These are phyloP conservation scores for Yamadazyma insecticola DNA, from an alignment of 805 yeast species.

Conservation along the genomic window DNA sequence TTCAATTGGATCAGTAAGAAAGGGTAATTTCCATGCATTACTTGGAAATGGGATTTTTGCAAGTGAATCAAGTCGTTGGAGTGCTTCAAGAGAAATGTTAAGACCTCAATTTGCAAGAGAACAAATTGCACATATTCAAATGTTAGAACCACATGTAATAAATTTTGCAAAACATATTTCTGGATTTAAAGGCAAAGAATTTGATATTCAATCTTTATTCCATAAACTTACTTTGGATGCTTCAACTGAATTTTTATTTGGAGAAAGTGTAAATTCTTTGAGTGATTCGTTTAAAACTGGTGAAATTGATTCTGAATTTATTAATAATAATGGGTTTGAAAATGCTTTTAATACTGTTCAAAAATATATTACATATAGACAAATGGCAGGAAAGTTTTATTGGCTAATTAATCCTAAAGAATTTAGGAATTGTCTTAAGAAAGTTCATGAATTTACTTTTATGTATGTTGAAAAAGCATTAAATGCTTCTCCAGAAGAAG, in stretches of 20 bases:
- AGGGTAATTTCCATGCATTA: constrained; percentile 21
- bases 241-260: constrained; percentile 38
- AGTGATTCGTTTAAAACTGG: constrained; percentile 1
- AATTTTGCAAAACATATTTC: constrained; percentile 19
- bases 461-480: constrained; percentile 29
- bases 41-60: constrained; percentile 38
- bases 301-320: constrained; percentile 23
- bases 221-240: constrained; percentile 35
- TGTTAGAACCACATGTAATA: constrained; percentile 30
- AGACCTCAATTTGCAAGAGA: constrained; percentile 38
- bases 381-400: constrained; percentile 22
- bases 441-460: constrained; percentile 25
- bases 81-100: constrained; percentile 32
- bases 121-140: constrained; percentile 27
- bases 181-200: constrained; percentile 13
- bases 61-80: constrained; percentile 35
- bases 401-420: constrained; percentile 20
- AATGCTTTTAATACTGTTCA: constrained; percentile 35
- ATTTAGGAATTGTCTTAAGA: constrained; percentile 24
- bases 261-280: constrained; percentile 26
- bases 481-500: constrained; percentile 20
- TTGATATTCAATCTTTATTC: constrained; percentile 32
- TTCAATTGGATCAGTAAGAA: constrained; percentile 26
- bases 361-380: constrained; percentile 23
- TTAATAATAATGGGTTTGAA: constrained; percentile 7